These are phyloP conservation scores for Zygosaccharomyces bailii DNA, from an alignment of 805 yeast species.

Conservation along the genomic window DNA sequence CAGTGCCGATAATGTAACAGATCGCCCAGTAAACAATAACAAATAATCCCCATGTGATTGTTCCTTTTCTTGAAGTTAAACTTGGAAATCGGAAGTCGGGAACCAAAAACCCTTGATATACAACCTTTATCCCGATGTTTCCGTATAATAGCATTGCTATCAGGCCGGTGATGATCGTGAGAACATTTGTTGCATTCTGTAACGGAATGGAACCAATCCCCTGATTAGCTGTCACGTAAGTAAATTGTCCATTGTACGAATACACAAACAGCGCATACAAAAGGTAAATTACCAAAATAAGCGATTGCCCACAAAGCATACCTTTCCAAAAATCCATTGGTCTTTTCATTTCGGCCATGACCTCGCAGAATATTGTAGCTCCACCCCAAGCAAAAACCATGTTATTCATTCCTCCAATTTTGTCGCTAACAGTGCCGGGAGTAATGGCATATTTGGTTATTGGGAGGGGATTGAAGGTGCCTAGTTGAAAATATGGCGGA, in stretches of 20 bases:
- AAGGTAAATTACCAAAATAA: slow-evolving; percentile 41
- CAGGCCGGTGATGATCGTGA: slow-evolving; percentile 39
- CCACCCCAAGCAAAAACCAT: slow-evolving; percentile 51
- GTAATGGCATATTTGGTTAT: slow-evolving; percentile 27
- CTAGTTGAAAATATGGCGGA: slow-evolving; percentile 15
- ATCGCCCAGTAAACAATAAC: slow-evolving; percentile 44
- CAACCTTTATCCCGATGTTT: slow-evolving; percentile 45
- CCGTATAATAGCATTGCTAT: slow-evolving; percentile 47
- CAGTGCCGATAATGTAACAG: slow-evolving; percentile 43
- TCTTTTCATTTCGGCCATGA: slow-evolving; percentile 47
- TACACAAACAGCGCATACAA: slow-evolving; percentile 44
- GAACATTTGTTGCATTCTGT: slow-evolving; percentile 40
- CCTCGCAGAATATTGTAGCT: slow-evolving; percentile 47
- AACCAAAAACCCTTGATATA: slow-evolving; percentile 41
- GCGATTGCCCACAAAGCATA: slow-evolving; percentile 40
- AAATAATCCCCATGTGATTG: slow-evolving; percentile 36
- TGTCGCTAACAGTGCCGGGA: slow-evolving; percentile 31
- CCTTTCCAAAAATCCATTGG: slow-evolving; percentile 51
- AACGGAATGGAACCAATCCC: slow-evolving; percentile 39
- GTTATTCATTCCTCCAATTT: slow-evolving; percentile 42
- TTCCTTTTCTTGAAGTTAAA: slow-evolving; percentile 36
- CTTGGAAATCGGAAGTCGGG: slow-evolving; percentile 34
- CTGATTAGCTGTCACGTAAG: slow-evolving; percentile 43
- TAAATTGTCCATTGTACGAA: slow-evolving; percentile 45
- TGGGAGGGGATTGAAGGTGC: slow-evolving; percentile 15